These are phyloP conservation scores for Aureobasidium sp. DNA, from an alignment of 2,329 filamentous ascomycete species.

Conservation along the genomic window DNA sequence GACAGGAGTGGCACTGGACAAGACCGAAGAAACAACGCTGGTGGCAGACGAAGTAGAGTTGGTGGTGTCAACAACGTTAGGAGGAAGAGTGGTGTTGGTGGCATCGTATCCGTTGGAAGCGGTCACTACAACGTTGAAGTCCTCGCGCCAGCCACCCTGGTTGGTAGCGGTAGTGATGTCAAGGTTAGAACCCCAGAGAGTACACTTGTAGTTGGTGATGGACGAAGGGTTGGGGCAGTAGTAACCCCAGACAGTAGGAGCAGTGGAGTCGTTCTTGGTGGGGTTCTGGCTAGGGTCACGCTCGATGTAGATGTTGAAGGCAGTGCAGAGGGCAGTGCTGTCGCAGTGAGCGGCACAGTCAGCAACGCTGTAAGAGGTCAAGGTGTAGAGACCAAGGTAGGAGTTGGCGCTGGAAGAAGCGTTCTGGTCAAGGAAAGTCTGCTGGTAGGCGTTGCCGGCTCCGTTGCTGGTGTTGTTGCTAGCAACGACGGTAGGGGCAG, in stretches of 20 bases:
- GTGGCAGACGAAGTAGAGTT: conserved; percentile 11
- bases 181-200: conserved; percentile 25
- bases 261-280: conserved; percentile 17
- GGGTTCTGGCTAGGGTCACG: conserved; percentile 21
- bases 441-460: conserved; percentile 18
- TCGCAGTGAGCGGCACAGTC: conserved; percentile 21
- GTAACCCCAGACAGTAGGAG: conserved; percentile 18
- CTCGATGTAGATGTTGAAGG: conserved; percentile 22
- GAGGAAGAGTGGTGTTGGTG: conserved; percentile 15
- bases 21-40: neutral
- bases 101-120: conserved; percentile 20
- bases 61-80: neutral
- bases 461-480: conserved; percentile 7
- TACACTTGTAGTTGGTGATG: conserved; percentile 29
- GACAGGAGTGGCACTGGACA: neutral
- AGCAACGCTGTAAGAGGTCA: conserved; percentile 20
- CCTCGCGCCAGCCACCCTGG: conserved; percentile 16
- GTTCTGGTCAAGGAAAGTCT: conserved; percentile 21
- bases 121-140: conserved; percentile 18
- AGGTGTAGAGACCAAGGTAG: conserved; percentile 21
- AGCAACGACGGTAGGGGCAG: conserved; percentile 21
- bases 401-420: conserved; percentile 19
- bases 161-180: conserved; percentile 17
- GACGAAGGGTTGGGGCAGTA: conserved; percentile 23
- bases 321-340: conserved; percentile 17